Evolutionary conservation across 1,139 yeast species (phyloP), one percentile per base, ranked within the genome.

Genomic region (Meyerozyma sp.): DNA sequence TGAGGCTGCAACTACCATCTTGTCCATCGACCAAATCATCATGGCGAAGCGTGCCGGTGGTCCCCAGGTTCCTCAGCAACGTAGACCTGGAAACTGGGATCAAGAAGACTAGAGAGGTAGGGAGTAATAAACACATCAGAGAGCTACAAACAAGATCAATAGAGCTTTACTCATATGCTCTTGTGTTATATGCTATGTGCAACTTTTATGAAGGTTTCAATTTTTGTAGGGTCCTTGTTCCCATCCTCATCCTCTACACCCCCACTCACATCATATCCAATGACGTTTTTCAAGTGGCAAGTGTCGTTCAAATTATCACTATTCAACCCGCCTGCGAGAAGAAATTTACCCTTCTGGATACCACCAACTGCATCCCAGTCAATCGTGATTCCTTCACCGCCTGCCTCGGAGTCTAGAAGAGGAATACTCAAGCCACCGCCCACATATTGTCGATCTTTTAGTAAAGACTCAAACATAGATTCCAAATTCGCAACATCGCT

Each of bases 41-140:
- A 89, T 88, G 88, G 95, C 95, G 41, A 88, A 88, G 77, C 81
- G 95, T 59, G 96, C 96, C 2, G 98, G 98, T 53, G 98, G 98
- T 25, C 98, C 98, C 39, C 85, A 76, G 40, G 82, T 90, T 77
- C 96, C 97, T 43, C 77, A 82, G 55, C 95, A 87, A 61, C 86
- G 83, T 54, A 82, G 84, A 62, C 93, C 94, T 39, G 96, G 96
- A 47, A 91, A 91, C 71, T 91, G 98, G 98, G 98, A 91, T 62
- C 95, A 85, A 67, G 98, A 79, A 48, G 96, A 90, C 68, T 89
- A 27, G 29, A 11, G 13, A 11, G 7, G 29, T 10, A 27, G 13
- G 28, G 13, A 27, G 13, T 27, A 27, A 27, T 27, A 27, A 21
- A 21, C 23, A 21, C 8, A 21, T 21, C 8, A 21, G 6, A 21